Percentiles rank a stretch among this genome's conserved stretches.
Conservation (phyloP, 768 basidiomycete genomes). For the Obba rivulosa region DNA sequence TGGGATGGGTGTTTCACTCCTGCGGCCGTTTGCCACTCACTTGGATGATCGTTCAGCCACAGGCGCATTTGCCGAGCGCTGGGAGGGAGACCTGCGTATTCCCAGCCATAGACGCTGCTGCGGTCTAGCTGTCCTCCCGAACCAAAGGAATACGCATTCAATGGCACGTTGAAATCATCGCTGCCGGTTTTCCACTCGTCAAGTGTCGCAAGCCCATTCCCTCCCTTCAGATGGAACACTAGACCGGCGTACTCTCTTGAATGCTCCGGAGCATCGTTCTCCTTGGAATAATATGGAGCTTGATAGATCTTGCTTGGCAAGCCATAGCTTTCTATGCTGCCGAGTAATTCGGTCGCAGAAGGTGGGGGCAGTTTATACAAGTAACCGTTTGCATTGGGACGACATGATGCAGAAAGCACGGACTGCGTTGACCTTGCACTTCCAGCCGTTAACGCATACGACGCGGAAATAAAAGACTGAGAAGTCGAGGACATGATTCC, state of each 20-base stretch:
- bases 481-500: background rate
- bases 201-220: slow-evolving; percentile 48
- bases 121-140: slow-evolving; percentile 13
- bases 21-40: slow-evolving; percentile 10
- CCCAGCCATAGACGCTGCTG: slow-evolving; percentile 61
- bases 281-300: slow-evolving; percentile 75
- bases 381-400: slow-evolving; percentile 25
- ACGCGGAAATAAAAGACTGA: background rate
- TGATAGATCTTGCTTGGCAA: slow-evolving; percentile 63
- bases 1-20: slow-evolving; percentile 41
- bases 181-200: slow-evolving; percentile 46
- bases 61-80: slow-evolving; percentile 44
- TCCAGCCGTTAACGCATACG: background rate
- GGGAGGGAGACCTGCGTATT: slow-evolving; percentile 71
- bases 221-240: slow-evolving; percentile 65
- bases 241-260: slow-evolving; percentile 77
- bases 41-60: slow-evolving; percentile 43
- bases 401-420: background rate
- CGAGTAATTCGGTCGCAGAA: slow-evolving; percentile 38
- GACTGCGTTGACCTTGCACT: background rate
- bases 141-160: background rate
- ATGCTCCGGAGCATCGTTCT: slow-evolving; percentile 60
- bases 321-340: slow-evolving; percentile 39
- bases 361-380: slow-evolving; percentile 50
- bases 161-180: slow-evolving; percentile 2